These are phyloP conservation scores for Aspergillus cristatus DNA, from an alignment of 495 filamentous ascomycete genomes.

Conservation along the genomic window DNA sequence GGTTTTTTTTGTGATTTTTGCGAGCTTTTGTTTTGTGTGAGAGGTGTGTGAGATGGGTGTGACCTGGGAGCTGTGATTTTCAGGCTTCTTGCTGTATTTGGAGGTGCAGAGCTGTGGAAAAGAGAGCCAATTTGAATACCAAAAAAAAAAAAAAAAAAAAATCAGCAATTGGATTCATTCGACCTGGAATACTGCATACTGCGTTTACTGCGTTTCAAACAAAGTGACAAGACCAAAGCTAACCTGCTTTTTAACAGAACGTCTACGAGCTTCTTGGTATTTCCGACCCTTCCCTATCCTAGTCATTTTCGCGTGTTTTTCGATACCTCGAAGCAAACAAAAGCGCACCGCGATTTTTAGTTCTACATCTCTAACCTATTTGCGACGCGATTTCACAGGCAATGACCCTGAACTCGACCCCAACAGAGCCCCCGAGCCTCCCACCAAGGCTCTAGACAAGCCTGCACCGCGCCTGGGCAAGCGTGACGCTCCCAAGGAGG, in stretches of 20 bases:
- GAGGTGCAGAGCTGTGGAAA: too few species aligned
- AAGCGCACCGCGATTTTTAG: too few species aligned
- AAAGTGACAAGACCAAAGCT: too few species aligned
- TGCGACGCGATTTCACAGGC: slow-evolving; percentile 39
- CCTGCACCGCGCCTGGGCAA: slow-evolving; percentile 68
- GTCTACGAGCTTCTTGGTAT: slow-evolving; percentile 82
- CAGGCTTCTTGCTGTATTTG: too few species aligned
- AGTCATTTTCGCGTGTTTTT: slow-evolving; percentile 6
- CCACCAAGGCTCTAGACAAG: slow-evolving; percentile 81
- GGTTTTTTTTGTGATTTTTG: too few species aligned
- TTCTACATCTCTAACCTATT: too few species aligned
- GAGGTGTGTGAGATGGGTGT: too few species aligned
- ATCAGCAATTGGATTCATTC: not conserved
- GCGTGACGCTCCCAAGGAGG: slow-evolving; percentile 77
- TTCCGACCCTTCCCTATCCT: slow-evolving; percentile 22
- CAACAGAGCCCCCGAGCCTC: slow-evolving; percentile 63
- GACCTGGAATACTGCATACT: too few species aligned
- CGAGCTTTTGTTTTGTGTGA: too few species aligned
- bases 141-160: not conserved
- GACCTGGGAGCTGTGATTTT: too few species aligned
- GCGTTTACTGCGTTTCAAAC: too few species aligned
- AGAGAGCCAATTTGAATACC: not conserved
- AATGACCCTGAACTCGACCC: slow-evolving; percentile 87
- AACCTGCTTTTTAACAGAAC: too few species aligned
- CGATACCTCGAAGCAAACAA: slow-evolving; percentile 3